Evolutionary conservation across 2,329 filamentous ascomycete species (phyloP), one percentile per base, ranked within the genome.

Genomic region (Amauroascus niger): DNA sequence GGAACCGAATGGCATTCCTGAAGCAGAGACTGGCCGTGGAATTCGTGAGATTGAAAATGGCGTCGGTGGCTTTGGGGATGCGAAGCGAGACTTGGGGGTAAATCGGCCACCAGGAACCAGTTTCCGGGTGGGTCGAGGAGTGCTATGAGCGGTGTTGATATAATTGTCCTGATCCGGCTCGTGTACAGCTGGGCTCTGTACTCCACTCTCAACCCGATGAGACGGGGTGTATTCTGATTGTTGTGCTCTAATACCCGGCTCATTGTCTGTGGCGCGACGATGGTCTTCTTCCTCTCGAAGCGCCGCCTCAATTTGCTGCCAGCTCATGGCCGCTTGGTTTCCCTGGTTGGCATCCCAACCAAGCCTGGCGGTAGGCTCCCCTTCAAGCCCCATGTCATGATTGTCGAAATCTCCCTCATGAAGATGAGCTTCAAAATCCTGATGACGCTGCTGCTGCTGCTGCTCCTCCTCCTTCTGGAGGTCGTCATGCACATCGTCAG

Each of bases 301-400:
- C 14, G 67, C 65, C 39, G 61, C 63, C 66, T 67, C 71, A 57
- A 70, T 71, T 54, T 63, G 66, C 55, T 70, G 67, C 57, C 65
- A 66, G 58, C 67, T 70, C 43, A 69, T 58, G 9, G 65, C 35
- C 16, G 18, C 9, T 20, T 44, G 41, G 35, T 18, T 51, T 9
- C 24, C 46, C 6, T 43, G 28, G 35, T 43, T 49, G 14, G 22
- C 22, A 41, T 53, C 45, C 51, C 43, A 53, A 7, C 49, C 40
- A 24, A 46, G 7, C 20, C 45, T 50, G 7, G 46, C 30, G n/a
- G 40, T 49, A 26, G 43, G 37, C 8, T 50, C 43, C 16, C 24
- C 47, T 3, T 40, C 53, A 30, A 26, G 26, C 16, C 35, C 49
- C 40, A 51, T 51, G n/a, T 44, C 40, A 2, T 35, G 26, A n/a